Evolutionary conservation across 73 alveolate genomes (phyloP), one percentile per base, ranked within the genome.

Genomic region (Paramecium octaurelia): DNA sequence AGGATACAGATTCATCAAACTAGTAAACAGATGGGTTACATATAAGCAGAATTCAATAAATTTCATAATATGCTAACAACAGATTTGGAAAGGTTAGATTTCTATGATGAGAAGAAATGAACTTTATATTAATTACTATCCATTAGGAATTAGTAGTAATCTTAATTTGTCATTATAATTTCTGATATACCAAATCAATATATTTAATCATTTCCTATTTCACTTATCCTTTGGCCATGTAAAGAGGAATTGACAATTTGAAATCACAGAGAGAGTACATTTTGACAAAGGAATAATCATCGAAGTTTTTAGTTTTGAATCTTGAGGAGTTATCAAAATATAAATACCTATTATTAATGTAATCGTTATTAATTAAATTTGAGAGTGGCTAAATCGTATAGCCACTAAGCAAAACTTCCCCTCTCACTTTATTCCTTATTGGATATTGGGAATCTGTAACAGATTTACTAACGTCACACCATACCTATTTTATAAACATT

Each of bases 381-480:
- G 70, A 21, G 14, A 80, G 57, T 24, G 91, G 91, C 46, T 80
- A 16, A 21, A 80, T 46, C 34, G 24, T 8, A 14, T 42, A 44
- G 6, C 91, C 91, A 80, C 91, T 80, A 9, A 80, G 91, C 16
- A 80, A 38, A 10, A 80, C 46, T 23, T 80, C 91, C 1, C 91
- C 91, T 80, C 91, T 80, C 3, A 48, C 75, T 35, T 80, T 80
- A 2, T 48, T 18, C 18, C 57, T 46, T 2, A 24, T 21, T 12
- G 70, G 75, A 48, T 80, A 80, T 48, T 46, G 23, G 27, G 46
- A 18, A 48, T 80, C 77, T 24, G 18, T 3, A 23, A 80, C 24
- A 11, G 91, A 80, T 46, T 48, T 80, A 46, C 91, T 80, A 24
- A 64, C 91, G 57, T 80, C 91, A 44, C 70, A 48, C 91, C 91